Base-by-base conservation (phyloP, 371 early-diverging fungal species). In the Mortierella sp. region DNA sequence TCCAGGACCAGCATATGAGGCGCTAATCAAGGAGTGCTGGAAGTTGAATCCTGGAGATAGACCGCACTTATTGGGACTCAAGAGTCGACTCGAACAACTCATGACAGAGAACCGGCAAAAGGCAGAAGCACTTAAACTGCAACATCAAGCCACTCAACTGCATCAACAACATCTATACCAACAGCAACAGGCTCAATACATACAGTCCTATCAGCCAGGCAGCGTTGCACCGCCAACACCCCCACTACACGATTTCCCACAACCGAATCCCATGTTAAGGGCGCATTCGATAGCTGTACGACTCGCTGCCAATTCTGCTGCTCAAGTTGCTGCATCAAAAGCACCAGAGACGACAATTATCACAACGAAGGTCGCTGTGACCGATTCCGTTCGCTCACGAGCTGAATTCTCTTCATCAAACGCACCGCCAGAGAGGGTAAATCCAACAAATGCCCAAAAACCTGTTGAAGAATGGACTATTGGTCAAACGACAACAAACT, bases 401-500 rank as follows among this genome's bases (percentile, higher is more conserved):
- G 6, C 68, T 9, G 64, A 64, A 9, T 49, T 34, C 28, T 23
- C 58, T 31, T 35, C 58, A 32, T 32, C 15, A 22, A n/a, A 23
- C 29, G 9, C 43, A 61, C 12, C 31, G 17, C 31, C 26, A 6
- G 59, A 62, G 0, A 51, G 22, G 3, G 22, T 43, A 40, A 19
- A 35, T 22, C 19, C 42, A 10, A 29, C 37, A 9, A 60, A 15
- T 9, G 56, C 26, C 4, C 35, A 61, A 32, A 74, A 68, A 9
- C 78, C 78, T 0, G 37, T 78, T 5, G 78, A 78, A 23, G 66
- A 64, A 31, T 78, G 78, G 78, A 72, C 69, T 9, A 78, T 78
- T 37, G 78, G 78, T 13, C 63, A 47, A 26, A 66, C 78, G 3
- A 54, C 68, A n/a, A 43, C 54, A 4, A 34, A 67, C 26, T 15